Conservation (phyloP, 768 basidiomycete species). For the Naganishia onofrii region DNA sequence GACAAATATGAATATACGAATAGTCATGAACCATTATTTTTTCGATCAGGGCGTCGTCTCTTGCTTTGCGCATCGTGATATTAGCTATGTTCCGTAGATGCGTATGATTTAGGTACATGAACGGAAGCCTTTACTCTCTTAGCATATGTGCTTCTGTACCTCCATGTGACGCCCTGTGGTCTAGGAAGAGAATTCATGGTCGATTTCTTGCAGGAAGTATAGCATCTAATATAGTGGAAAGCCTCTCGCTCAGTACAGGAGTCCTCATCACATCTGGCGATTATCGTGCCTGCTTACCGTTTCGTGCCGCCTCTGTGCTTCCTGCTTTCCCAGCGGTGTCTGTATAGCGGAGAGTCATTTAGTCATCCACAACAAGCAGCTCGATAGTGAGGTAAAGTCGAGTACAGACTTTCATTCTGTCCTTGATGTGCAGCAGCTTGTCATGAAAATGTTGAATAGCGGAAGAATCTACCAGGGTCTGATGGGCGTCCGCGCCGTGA, state of each 20-base stretch:
- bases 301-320: constrained; percentile 71
- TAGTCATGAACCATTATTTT: not conserved
- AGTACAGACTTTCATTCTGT: constrained; percentile 62
- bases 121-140: not conserved
- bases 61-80: not conserved
- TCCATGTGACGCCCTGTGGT: not conserved
- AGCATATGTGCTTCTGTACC: not conserved
- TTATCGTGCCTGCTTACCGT: constrained; percentile 57
- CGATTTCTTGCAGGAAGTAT: constrained; percentile 8
- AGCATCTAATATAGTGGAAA: not conserved
- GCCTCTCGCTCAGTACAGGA: not conserved
- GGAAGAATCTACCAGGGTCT: constrained; percentile 51
- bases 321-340: constrained; percentile 65
- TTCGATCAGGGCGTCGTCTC: not conserved
- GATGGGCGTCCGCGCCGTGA: constrained; percentile 44
- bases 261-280: not conserved
- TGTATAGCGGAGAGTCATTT: constrained; percentile 16
- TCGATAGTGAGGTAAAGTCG: not conserved
- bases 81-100: not conserved
- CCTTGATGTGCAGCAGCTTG: constrained; percentile 72
- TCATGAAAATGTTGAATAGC: constrained; percentile 82
- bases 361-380: not conserved
- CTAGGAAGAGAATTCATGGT: constrained; percentile 12
- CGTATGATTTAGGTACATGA: too few species aligned
- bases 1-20: constrained; percentile 17